Conservation (phyloP, 2,329 filamentous ascomycete genomes). For the Aureobasidium vineae region DNA sequence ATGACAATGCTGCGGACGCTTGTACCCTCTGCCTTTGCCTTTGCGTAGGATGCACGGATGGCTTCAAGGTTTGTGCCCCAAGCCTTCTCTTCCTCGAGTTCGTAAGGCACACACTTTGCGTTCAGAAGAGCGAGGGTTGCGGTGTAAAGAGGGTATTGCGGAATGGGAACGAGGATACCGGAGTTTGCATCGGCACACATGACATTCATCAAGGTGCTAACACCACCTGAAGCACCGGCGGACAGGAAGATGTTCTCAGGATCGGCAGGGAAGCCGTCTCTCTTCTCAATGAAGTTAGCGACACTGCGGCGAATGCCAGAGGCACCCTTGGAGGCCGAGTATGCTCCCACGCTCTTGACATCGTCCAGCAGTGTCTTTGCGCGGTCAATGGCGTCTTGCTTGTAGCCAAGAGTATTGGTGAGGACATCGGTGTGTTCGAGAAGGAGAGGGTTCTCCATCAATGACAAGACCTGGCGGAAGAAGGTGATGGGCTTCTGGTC, state of each 20-base stretch:
- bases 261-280: slow-evolving; percentile 80
- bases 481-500: slow-evolving; percentile 99
- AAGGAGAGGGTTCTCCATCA: slow-evolving; percentile 85
- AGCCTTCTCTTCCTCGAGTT: slow-evolving; percentile 77
- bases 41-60: slow-evolving; percentile 70
- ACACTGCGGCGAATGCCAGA: slow-evolving; percentile 84
- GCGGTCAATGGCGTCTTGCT: slow-evolving; percentile 81
- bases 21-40: slow-evolving; percentile 72
- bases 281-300: slow-evolving; percentile 87
- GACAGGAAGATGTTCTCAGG: slow-evolving; percentile 84
- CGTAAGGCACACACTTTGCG: slow-evolving; percentile 86
- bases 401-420: slow-evolving; percentile 73
- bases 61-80: slow-evolving; percentile 87
- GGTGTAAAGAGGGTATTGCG: slow-evolving; percentile 97
- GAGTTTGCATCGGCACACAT: slow-evolving; percentile 75
- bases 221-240: slow-evolving; percentile 86
- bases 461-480: slow-evolving; percentile 92
- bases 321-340: slow-evolving; percentile 90
- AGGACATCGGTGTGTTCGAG: slow-evolving; percentile 82
- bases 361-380: slow-evolving; percentile 77
- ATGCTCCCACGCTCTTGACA: slow-evolving; percentile 89
- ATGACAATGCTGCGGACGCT: slow-evolving; percentile 92
- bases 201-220: slow-evolving; percentile 88
- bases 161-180: slow-evolving; percentile 90
- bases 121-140: slow-evolving; percentile 84